Percentiles rank a stretch among this genome's conserved stretches.
These are phyloP conservation scores for Colletotrichum limetticola DNA, from an alignment of 2,329 filamentous ascomycete genomes.

Conservation along the genomic window DNA sequence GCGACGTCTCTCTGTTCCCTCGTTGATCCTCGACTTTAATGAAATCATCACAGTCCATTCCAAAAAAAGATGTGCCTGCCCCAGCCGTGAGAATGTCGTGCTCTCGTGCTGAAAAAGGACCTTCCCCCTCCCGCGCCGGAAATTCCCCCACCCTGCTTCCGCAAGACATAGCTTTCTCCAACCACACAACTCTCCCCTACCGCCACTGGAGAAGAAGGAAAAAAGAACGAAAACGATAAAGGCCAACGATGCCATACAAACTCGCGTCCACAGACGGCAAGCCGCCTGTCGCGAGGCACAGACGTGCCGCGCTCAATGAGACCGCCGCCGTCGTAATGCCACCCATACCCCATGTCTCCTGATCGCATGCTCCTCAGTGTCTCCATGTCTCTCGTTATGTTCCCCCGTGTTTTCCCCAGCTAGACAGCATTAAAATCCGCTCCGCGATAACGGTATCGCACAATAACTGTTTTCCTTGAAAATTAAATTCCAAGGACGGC, in stretches of 20 bases:
- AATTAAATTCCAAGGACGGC: background rate
- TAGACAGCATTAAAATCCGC: constrained; percentile 14
- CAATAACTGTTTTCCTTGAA: background rate
- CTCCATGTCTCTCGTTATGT: constrained; percentile 12
- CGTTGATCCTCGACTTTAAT: constrained; percentile 10
- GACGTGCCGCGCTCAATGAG: constrained; percentile 17
- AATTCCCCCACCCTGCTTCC: background rate
- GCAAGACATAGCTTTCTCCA: constrained; percentile 3
- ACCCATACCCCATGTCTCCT: constrained; percentile 5
- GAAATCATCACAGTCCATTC: constrained; percentile 34
- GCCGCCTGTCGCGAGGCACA: background rate
- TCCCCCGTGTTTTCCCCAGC: background rate
- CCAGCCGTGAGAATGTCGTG: constrained; percentile 35
- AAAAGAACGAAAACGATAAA: constrained; percentile 35
- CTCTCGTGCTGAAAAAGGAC: constrained; percentile 28
- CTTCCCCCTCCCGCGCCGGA: background rate
- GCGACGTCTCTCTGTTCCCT: constrained; percentile 7
- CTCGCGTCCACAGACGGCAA: constrained; percentile 35
- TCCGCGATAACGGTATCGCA: constrained; percentile 4
- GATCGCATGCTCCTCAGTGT: background rate
- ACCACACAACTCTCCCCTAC: background rate
- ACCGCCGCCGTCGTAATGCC: constrained; percentile 16
- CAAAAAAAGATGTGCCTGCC: constrained; percentile 21
- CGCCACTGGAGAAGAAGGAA: constrained; percentile 35
- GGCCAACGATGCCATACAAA: constrained; percentile 35